phyloP scores from a whole-genome alignment of 495 filamentous ascomycete genomes.

The Podospora sp. region DNA sequence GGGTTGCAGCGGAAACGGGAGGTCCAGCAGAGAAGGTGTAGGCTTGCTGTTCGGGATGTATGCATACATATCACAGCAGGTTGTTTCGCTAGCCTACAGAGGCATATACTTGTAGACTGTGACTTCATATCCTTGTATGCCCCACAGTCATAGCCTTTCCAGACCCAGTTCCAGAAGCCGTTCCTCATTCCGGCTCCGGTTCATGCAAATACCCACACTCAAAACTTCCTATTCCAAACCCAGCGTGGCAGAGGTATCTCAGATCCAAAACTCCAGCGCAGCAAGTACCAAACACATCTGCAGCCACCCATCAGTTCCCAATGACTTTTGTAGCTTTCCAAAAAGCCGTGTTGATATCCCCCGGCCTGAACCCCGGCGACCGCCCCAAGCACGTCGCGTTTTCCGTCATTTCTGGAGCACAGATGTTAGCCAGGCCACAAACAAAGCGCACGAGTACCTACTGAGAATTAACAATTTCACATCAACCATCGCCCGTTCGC shows the following conservation, averaged over 20 bases:
- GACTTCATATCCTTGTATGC: too few relatives aligned
- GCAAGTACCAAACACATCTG: not conserved
- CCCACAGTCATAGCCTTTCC: too few relatives aligned
- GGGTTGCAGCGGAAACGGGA: not conserved
- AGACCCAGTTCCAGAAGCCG: too few relatives aligned
- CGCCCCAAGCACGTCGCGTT: slow-evolving; percentile 61
- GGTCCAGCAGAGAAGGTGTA: not conserved
- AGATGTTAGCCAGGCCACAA: slow-evolving; percentile 3
- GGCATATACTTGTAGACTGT: too few relatives aligned
- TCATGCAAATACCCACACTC: too few relatives aligned
- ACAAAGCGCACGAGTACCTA: slow-evolving; percentile 17
- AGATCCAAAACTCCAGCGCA: not conserved
- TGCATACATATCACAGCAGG: too few relatives aligned
- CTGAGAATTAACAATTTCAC: slow-evolving; percentile 31
- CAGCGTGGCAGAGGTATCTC: not conserved
- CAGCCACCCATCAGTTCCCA: not conserved
- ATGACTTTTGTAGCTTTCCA: slow-evolving; percentile 31
- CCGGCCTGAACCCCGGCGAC: slow-evolving; percentile 60
- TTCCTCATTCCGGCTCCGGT: too few relatives aligned
- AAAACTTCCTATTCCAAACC: not conserved
- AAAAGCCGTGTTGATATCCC: slow-evolving; percentile 63
- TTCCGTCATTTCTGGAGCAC: slow-evolving; percentile 27
- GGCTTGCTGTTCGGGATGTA: not conserved
- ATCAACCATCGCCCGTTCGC: slow-evolving; percentile 33
- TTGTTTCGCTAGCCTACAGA: too few relatives aligned